Percentiles rank a stretch among this genome's conserved stretches.
Conservation (phyloP, 148 eudicot genomes). For the Gaultheria prostrata region DNA sequence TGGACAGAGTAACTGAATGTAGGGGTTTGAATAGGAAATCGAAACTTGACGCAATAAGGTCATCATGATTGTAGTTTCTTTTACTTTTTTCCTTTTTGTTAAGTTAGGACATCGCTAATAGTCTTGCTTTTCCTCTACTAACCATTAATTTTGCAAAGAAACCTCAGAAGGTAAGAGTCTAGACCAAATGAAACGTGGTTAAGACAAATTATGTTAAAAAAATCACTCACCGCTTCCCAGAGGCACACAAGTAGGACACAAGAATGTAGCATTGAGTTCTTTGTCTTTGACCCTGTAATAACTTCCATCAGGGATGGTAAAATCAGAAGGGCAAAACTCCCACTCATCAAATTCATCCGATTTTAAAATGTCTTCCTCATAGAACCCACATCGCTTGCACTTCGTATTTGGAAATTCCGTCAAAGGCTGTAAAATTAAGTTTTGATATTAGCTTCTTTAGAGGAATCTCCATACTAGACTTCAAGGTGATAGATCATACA, state of each 20-base stretch:
- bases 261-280: constrained; percentile 72
- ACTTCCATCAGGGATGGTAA: constrained; percentile 43
- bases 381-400: background rate
- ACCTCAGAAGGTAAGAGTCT: background rate
- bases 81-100: no score
- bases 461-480: background rate
- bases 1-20: background rate
- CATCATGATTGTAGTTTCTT: background rate
- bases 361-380: constrained; percentile 18
- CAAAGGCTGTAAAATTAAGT: constrained; percentile 58
- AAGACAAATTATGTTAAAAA: background rate
- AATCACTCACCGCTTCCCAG: constrained; percentile 39
- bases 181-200: background rate
- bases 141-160: constrained; percentile 3
- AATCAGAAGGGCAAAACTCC: constrained; percentile 85
- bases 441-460: background rate
- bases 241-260: constrained; percentile 47
- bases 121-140: background rate
- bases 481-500: constrained; percentile 6
- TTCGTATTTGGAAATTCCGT: constrained; percentile 46
- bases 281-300: constrained; percentile 47
- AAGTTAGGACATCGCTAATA: background rate
- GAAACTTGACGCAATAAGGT: background rate
- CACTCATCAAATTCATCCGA: constrained; percentile 74
- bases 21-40: background rate